Percentiles rank a stretch among this genome's conserved stretches.
Evolutionary conservation across 345 rosid species (phyloP).

Genomic region (Syzygium jambos): DNA sequence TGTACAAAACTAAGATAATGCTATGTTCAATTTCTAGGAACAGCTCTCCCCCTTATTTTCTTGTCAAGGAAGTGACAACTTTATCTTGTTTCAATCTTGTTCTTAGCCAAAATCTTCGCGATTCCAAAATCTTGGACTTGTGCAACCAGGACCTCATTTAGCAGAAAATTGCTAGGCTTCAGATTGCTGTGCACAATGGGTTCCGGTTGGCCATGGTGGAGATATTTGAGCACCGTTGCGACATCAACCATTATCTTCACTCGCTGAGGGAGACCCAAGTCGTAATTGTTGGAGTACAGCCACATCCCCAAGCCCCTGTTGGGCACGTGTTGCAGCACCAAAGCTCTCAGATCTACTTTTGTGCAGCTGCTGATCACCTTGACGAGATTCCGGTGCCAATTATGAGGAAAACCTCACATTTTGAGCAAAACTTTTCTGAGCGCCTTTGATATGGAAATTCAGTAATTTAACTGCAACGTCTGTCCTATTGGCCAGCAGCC

Average conservation of each 20-base stretch:
- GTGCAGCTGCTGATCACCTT: constrained; percentile 9
- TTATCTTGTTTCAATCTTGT: not conserved
- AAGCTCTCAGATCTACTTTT: not conserved
- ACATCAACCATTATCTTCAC: not conserved
- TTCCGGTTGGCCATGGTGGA: not conserved
- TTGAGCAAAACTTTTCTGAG: constrained; percentile 1
- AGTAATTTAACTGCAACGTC: constrained; percentile 7
- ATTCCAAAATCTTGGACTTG: not conserved
- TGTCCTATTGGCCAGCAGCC: not conserved
- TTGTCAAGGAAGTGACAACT: not conserved
- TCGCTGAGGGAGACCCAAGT: not conserved
- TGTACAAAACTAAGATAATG: too few species aligned
- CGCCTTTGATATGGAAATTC: not conserved
- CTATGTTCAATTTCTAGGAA: too few species aligned
- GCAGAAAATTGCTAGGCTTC: not conserved
- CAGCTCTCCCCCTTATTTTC: too few species aligned
- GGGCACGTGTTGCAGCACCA: constrained; percentile 9
- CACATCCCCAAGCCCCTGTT: constrained; percentile 3
- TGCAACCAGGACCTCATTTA: not conserved
- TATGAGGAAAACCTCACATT: not conserved
- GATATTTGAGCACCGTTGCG: not conserved
- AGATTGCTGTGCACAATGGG: not conserved
- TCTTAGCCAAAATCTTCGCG: not conserved
- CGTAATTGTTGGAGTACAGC: not conserved
- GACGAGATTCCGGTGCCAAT: constrained; percentile 11